These are phyloP conservation scores for Penicillium decumbens DNA, from an alignment of 2,329 filamentous ascomycete species.

Conservation along the genomic window DNA sequence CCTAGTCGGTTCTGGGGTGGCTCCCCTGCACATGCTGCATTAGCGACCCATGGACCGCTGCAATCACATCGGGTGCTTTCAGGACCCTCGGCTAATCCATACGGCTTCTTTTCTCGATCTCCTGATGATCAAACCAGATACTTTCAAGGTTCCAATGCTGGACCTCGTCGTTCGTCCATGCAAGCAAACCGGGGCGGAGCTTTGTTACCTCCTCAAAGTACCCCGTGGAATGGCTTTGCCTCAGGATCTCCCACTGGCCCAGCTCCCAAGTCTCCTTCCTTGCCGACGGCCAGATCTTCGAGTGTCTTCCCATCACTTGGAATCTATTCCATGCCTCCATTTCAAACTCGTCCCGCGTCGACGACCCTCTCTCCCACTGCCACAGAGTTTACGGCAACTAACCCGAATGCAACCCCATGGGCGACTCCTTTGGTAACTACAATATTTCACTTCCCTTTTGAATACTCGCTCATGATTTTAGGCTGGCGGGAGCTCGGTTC, in stretches of 20 bases:
- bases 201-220: conserved; percentile 32
- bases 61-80: conserved; percentile 35
- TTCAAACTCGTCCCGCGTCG: conserved; percentile 56
- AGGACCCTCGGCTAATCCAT: conserved; percentile 28
- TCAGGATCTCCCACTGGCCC: conserved; percentile 23
- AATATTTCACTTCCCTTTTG: not conserved
- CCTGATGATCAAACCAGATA: conserved; percentile 31
- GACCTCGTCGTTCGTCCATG: conserved; percentile 29
- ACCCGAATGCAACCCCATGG: conserved; percentile 28
- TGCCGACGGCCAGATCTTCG: conserved; percentile 24
- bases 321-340: conserved; percentile 38
- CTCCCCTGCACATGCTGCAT: conserved; percentile 18
- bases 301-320: conserved; percentile 35
- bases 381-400: conserved; percentile 62
- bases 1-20: conserved; percentile 30
- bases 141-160: conserved; percentile 23
- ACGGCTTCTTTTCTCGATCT: conserved; percentile 29
- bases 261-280: conserved; percentile 25
- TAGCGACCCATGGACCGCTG: conserved; percentile 20
- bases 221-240: conserved; percentile 34
- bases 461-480: conserved; percentile 1
- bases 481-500: conserved; percentile 50
- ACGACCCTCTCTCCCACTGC: conserved; percentile 69
- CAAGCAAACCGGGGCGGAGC: conserved; percentile 31
- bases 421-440: conserved; percentile 52